A percentile compares a stretch with the other conserved stretches of the same genome.
phyloP scores from a whole-genome alignment of 2,329 filamentous ascomycete species.

The Pseudogymnoascus sp. region DNA sequence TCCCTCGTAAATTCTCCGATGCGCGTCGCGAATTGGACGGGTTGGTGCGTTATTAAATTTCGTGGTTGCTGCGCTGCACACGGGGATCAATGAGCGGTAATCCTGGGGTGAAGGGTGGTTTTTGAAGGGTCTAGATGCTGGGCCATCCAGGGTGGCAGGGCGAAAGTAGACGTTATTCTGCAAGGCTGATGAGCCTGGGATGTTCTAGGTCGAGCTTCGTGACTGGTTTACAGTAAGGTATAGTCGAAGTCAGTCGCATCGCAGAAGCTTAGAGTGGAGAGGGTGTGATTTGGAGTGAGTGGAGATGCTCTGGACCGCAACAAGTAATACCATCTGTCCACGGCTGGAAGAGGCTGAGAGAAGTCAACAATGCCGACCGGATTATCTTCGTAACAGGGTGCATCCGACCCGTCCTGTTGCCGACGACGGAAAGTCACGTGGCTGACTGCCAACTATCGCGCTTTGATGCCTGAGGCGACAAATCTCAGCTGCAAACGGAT shows the following conservation, averaged over 20 bases:
- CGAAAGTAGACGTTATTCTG: background rate
- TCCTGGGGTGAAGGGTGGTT: background rate
- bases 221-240: background rate
- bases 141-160: background rate
- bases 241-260: conserved; percentile 1
- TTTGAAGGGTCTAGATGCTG: conserved; percentile 4
- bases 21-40: background rate
- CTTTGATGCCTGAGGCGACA: background rate
- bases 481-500: conserved; percentile 5
- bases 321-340: background rate
- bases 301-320: background rate
- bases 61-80: background rate
- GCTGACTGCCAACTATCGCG: no score
- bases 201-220: background rate
- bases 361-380: conserved; percentile 2
- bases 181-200: conserved; percentile 2
- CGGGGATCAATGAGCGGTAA: background rate
- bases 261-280: conserved; percentile 5
- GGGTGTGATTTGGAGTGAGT: background rate
- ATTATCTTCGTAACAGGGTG: background rate
- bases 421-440: background rate
- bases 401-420: background rate
- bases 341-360: conserved; percentile 5
- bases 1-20: background rate
- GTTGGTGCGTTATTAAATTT: background rate